Base-by-base conservation (phyloP, 805 yeast species). In the Candida germanica region DNA sequence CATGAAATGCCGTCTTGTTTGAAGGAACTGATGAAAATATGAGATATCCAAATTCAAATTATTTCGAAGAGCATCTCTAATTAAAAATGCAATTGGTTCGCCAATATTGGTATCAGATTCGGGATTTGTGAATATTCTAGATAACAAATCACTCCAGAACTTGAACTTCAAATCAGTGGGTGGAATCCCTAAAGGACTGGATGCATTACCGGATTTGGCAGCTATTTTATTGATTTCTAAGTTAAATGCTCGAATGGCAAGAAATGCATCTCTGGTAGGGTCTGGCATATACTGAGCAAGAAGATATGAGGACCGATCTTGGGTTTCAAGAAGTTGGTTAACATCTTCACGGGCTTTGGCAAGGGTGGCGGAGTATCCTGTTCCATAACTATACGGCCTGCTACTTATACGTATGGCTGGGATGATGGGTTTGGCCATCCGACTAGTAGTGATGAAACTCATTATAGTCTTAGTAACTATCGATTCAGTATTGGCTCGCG, bases 101-200 rank as follows among this genome's bases (percentile, higher is more conserved):
- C 77, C 78, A 11, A 77, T 61, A 32, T 61, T 59, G 29, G 59
- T 48, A 11, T 58, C 63, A 24, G 54, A 40, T 18, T 39, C 25
- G 3, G 68, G 66, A 44, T 58, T 46, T 9, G 60, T 50, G 43
- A 71, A 69, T 6, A 78, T 64, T 40, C 66, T 68, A 25, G 69
- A 65, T 5, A 86, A 39, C 40, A 74, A 65, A 33, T 82, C 83
- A 42, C 77, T 69, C 95, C 95, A 87, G 55, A 82, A 83, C 47
- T 79, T 78, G 53, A 83, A 76, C 49, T 83, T 79, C 51, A 84
- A 38, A 56, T 71, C 72, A 22, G 56, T 53, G 1, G 75, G 66
- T 24, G 73, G 60, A 8, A 61, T 31, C 23, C 72, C 67, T 53
- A 68, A 23, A 29, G 67, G 39, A 27, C 46, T 31, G 43, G 61